Evolutionary conservation across 2,329 filamentous ascomycete species (phyloP).

Genomic region (Thielaviopsis populi): DNA sequence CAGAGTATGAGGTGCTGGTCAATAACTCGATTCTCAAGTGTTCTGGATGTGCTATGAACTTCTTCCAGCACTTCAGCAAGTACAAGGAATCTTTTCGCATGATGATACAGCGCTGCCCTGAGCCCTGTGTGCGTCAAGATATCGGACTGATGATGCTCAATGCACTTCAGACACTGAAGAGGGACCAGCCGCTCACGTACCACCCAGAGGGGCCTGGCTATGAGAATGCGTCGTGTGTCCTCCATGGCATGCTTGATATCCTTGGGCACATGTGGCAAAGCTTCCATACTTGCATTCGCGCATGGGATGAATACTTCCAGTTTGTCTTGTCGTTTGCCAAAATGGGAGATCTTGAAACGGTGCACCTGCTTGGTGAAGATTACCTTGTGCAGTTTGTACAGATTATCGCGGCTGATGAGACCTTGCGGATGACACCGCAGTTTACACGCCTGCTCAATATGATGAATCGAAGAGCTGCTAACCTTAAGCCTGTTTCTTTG

Average conservation of each 20-base stretch:
- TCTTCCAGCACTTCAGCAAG: slow-evolving; percentile 45
- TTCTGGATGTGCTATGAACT: slow-evolving; percentile 40
- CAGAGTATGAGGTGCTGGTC: slow-evolving; percentile 36
- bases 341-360: slow-evolving; percentile 43
- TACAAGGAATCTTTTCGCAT: slow-evolving; percentile 46
- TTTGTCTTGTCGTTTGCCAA: slow-evolving; percentile 52
- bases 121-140: slow-evolving; percentile 39
- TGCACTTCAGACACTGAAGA: slow-evolving; percentile 39
- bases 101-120: slow-evolving; percentile 47
- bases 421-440: slow-evolving; percentile 36
- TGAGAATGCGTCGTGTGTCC: slow-evolving; percentile 24
- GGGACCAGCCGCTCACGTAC: slow-evolving; percentile 33
- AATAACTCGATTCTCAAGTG: slow-evolving; percentile 35
- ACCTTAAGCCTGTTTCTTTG: slow-evolving; percentile 5
- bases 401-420: slow-evolving; percentile 45
- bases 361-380: slow-evolving; percentile 42
- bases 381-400: slow-evolving; percentile 45
- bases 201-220: slow-evolving; percentile 23
- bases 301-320: slow-evolving; percentile 66
- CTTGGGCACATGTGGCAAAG: slow-evolving; percentile 44
- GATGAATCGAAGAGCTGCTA: slow-evolving; percentile 34
- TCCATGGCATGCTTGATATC: slow-evolving; percentile 30
- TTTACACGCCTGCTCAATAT: slow-evolving; percentile 40
- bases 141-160: slow-evolving; percentile 36
- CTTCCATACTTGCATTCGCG: slow-evolving; percentile 46